Evolutionary conservation across 2,329 filamentous ascomycete species (phyloP), one percentile per base, ranked within the genome.

Genomic region (Juglanconis juglandina): DNA sequence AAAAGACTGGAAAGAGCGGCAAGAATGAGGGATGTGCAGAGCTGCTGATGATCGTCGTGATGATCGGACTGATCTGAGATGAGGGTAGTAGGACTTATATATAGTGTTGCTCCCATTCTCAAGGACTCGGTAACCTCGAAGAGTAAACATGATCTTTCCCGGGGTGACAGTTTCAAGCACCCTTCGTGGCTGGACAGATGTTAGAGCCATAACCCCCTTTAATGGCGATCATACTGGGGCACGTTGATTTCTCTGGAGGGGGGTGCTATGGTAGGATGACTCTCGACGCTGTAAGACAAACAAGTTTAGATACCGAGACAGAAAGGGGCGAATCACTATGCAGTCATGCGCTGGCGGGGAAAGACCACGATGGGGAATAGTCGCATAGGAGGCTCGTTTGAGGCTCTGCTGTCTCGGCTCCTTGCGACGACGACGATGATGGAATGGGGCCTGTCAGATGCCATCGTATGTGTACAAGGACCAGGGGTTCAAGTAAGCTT

Each of bases 151-250:
- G 42, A 55, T 55, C 32, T 55, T 6, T n/a, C 9, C 53, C 17
- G 42, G 53, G 53, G 44, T 42, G 49, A 30, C 53, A 58, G 49
- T 52, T 58, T 46, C 48, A 17, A 53, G 54, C 41, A 42, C 14
- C 30, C 49, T 33, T 14, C n/a, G 42, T 35, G 42, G 53, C 53
- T 34, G 42, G 53, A 47, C 32, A 3, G 33, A 44, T n/a, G 17
- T n/a, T 4, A 9, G 33, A 53, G 51, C 41, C 42, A 34, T 33
- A n/a, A n/a, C 51, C 59, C 59, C 59, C 59, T 61, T 48, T 42
- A 61, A 61, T 61, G 59, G 49, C 59, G 59, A 61, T 61, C 59
- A 61, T 61, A 61, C 53, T 7, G 39, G 35, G 34, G 37, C 52
- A 46, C 7, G 13, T 51, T 9, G 32, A 34, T n/a, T 32, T 37